phyloP scores from a whole-genome alignment of 2,329 filamentous ascomycete species.

The Madurella fahalii region DNA sequence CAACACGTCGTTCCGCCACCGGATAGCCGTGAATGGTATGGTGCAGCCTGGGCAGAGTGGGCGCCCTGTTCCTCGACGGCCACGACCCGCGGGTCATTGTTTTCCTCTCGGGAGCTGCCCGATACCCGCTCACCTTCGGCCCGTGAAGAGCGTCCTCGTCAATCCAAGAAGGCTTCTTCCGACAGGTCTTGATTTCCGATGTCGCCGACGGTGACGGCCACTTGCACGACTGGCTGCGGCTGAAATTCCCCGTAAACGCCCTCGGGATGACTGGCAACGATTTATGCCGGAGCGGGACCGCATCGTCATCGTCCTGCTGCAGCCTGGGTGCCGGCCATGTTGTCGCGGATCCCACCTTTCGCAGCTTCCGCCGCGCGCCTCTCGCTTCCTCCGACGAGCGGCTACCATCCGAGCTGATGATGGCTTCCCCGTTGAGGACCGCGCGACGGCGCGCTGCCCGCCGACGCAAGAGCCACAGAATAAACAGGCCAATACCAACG shows the following conservation, averaged over 20 bases:
- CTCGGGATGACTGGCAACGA: constrained; percentile 14
- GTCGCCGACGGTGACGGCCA: constrained; percentile 22
- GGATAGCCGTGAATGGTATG: constrained; percentile 18
- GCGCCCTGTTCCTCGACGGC: constrained; percentile 27
- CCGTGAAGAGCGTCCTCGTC: constrained; percentile 51
- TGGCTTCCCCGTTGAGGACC: background rate
- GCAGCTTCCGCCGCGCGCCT: background rate
- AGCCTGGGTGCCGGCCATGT: background rate
- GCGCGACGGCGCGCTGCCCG: constrained; percentile 7
- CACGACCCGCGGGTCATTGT: constrained; percentile 27
- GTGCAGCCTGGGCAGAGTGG: constrained; percentile 36
- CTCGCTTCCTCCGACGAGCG: background rate
- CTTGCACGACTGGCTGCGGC: background rate
- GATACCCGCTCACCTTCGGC: constrained; percentile 36
- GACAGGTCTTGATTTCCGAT: constrained; percentile 3
- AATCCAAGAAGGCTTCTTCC: constrained; percentile 41
- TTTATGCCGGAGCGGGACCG: background rate
- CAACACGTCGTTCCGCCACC: background rate
- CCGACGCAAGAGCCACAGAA: constrained; percentile 37
- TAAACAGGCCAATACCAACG: constrained; percentile 39
- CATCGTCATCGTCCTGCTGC: background rate
- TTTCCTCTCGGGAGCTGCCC: constrained; percentile 28
- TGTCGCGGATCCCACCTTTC: constrained; percentile 3
- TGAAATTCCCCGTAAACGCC: constrained; percentile 6
- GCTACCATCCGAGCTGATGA: background rate